Evolutionary conservation across 805 yeast genomes (phyloP).

Genomic region (Candida nemodendra): DNA sequence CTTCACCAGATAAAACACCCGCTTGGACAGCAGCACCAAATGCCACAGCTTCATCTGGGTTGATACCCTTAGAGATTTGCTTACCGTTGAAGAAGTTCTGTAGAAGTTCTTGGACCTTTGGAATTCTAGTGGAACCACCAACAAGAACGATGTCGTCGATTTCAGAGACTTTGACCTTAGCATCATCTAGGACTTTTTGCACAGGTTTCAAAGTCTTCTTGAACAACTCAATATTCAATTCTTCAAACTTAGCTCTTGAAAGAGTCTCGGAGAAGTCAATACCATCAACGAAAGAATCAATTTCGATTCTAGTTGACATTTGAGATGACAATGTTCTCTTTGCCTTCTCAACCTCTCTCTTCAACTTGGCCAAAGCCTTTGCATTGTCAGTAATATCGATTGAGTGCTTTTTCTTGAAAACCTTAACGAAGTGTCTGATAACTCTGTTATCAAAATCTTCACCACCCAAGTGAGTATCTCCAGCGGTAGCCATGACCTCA

Average conservation of each 20-base stretch:
- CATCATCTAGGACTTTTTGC: conserved; percentile 91
- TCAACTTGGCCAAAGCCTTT: conserved; percentile 87
- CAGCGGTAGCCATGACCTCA: conserved; percentile 80
- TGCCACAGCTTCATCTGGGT: conserved; percentile 99
- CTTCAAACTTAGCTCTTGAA: conserved; percentile 98
- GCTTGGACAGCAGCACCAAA: conserved; percentile 99
- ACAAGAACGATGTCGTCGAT: conserved; percentile 94
- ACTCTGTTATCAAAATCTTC: conserved; percentile 78
- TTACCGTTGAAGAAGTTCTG: conserved; percentile 91
- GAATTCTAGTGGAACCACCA: conserved; percentile 99
- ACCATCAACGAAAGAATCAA: conserved; percentile 93
- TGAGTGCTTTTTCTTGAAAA: conserved; percentile 88
- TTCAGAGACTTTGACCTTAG: conserved; percentile 82
- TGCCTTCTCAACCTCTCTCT: conserved; percentile 98
- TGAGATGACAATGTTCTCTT: conserved; percentile 94
- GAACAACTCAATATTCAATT: conserved; percentile 88
- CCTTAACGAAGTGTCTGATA: conserved; percentile 84
- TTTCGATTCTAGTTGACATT: conserved; percentile 93
- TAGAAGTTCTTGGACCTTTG: conserved; percentile 92
- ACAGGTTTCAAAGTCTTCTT: conserved; percentile 95
- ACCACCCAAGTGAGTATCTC: conserved; percentile 83
- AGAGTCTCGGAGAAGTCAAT: conserved; percentile 92
- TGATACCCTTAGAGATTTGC: conserved; percentile 95
- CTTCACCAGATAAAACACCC: conserved; percentile 95
- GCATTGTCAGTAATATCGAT: conserved; percentile 79